Conservation (phyloP, 2,329 filamentous ascomycete genomes). For the Parascedosporium putredinis region DNA sequence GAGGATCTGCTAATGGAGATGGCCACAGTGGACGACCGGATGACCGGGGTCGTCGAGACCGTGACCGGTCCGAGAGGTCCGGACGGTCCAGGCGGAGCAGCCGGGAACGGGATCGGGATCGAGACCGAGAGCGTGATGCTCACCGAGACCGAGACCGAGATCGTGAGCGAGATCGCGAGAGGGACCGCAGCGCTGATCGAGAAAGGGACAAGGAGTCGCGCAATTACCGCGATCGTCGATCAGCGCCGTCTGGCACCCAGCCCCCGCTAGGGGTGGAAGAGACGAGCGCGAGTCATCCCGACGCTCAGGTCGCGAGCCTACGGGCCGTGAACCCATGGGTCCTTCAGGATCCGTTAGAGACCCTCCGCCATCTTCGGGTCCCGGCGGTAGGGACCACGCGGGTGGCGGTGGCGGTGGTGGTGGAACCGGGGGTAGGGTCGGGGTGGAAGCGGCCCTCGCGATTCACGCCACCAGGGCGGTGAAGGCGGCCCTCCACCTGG, state of each 20-base stretch:
- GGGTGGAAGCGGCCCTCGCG: too few relatives aligned
- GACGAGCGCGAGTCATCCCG: slow-evolving; percentile 16
- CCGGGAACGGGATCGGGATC: slow-evolving; percentile 36
- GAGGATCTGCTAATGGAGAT: slow-evolving; percentile 22
- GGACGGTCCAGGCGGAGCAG: slow-evolving; percentile 36
- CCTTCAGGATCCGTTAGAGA: slow-evolving; percentile 18
- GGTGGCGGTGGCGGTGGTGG: too few relatives aligned
- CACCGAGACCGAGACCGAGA: slow-evolving; percentile 24
- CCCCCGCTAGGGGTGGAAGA: slow-evolving; percentile 13
- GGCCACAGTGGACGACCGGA: slow-evolving; percentile 30
- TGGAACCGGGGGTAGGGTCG: too few relatives aligned
- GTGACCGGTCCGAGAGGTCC: slow-evolving; percentile 30
- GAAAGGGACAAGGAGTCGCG: slow-evolving; percentile 37
- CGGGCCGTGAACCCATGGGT: slow-evolving; percentile 14
- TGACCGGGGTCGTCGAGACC: slow-evolving; percentile 33
- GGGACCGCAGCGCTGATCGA: slow-evolving; percentile 35
- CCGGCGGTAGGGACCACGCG: slow-evolving; percentile 20
- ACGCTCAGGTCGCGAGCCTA: slow-evolving; percentile 13
- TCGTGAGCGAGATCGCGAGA: slow-evolving; percentile 26
- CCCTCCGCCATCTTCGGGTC: slow-evolving; percentile 6
- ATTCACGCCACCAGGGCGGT: slow-evolving; percentile 23
- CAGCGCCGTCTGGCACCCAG: slow-evolving; percentile 16
- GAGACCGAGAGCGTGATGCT: slow-evolving; percentile 31
- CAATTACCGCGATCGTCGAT: slow-evolving; percentile 34
- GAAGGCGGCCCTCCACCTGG: slow-evolving; percentile 16